Evolutionary conservation across 1,139 yeast genomes (phyloP), one percentile per base, ranked within the genome.

Genomic region (Magnusiomyces tetraspermus): DNA sequence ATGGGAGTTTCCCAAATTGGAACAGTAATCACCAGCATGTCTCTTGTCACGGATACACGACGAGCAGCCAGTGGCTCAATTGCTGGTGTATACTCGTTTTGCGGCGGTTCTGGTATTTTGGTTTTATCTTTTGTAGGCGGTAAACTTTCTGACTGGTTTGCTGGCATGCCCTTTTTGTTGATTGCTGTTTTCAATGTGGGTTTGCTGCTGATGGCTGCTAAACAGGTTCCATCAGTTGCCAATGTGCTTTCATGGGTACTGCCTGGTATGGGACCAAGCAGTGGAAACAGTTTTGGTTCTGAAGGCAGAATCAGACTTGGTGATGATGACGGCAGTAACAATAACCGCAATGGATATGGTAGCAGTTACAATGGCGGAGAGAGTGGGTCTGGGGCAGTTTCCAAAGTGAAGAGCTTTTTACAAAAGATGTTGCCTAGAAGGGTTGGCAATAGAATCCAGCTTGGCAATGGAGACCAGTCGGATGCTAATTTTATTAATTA

Each of bases 51-150:
- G 0, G 75, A 72, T 52, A 65, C 68, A 31, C 68, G 71, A 22
- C 66, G 73, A 28, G 67, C 63, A 61, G 62, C 71, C 53, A 77
- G 80, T 52, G 92, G 92, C 4, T 76, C 86, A 4, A 75, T 84
- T 44, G 77, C 84, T 54, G 92, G 92, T 1, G 77, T 82, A 6
- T 82, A 80, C 63, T 77, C 83, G 19, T 74, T 84, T 52, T 71
- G 76, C 59, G 89, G 89, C 8, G 88, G 87, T 1, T 52, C 80
- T n/a, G 92, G 92, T 1, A 82, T 83, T 26, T 67, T 84, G 54
- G 53, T 80, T 1, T 69, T 83, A 24, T 76, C 82, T 42, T 77
- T 78, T 59, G 49, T 81, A 15, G 90, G 90, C 3, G 89, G 89
- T 1, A 62, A 68, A 41, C 70, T 80, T 60, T 78, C 85, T 41